Evolutionary conservation across 257 asterid genomes (phyloP).

Genomic region (Nicotiana sylvestris): DNA sequence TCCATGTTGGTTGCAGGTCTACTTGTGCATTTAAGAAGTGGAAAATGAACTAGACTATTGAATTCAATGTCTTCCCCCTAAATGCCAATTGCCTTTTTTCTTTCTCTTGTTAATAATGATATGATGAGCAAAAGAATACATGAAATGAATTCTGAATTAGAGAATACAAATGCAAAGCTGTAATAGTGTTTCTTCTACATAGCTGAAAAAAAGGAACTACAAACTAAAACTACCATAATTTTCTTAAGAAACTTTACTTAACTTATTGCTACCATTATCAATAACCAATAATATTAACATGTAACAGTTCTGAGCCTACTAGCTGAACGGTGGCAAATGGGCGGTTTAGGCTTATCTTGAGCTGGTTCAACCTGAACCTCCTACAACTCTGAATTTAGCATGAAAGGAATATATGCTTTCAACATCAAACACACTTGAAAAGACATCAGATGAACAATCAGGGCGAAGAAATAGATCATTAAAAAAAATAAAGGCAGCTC

Average conservation of each 20-base stretch:
- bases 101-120: not conserved
- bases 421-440: not conserved
- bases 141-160: not conserved
- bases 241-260: slow-evolving; percentile 4
- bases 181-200: not conserved
- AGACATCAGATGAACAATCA: not conserved
- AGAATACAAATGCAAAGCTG: not conserved
- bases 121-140: not conserved
- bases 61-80: not conserved
- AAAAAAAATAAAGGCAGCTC: too few species aligned
- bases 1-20: not conserved
- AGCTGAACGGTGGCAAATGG: not conserved
- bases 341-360: too few species aligned
- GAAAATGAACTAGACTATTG: not conserved
- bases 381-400: not conserved
- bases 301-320: slow-evolving; percentile 8
- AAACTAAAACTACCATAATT: slow-evolving; percentile 7
- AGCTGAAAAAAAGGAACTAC: slow-evolving; percentile 2
- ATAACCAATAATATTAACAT: slow-evolving; percentile 22
- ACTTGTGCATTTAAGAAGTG: not conserved
- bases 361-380: not conserved
- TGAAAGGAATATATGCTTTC: slow-evolving; percentile 7
- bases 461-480: not conserved
- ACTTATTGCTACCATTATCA: slow-evolving; percentile 23
- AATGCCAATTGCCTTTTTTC: not conserved